phyloP scores from a whole-genome alignment of 2,329 filamentous ascomycete genomes.

The Hypomyces perniciosus region DNA sequence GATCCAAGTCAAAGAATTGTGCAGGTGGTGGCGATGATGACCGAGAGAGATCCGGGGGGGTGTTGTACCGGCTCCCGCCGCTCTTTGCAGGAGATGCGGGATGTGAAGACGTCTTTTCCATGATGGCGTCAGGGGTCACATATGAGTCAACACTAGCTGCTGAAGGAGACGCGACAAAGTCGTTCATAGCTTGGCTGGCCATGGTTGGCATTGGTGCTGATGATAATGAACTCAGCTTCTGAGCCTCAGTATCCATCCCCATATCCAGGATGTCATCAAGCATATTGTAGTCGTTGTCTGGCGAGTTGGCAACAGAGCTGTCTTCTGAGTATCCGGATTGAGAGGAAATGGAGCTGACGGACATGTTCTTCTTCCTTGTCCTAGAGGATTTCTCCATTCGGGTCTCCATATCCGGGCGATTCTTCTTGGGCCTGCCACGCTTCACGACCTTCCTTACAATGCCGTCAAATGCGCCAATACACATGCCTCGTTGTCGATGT shows the following conservation, averaged over 20 bases:
- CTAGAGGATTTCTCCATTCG: slow-evolving; percentile 50
- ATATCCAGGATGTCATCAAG: slow-evolving; percentile 46
- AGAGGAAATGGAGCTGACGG: slow-evolving; percentile 45
- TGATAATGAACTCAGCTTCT: slow-evolving; percentile 34
- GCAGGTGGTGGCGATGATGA: slow-evolving; percentile 50
- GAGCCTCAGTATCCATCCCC: slow-evolving; percentile 22
- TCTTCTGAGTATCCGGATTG: slow-evolving; percentile 49
- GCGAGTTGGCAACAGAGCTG: slow-evolving; percentile 49
- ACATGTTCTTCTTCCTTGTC: slow-evolving; percentile 51
- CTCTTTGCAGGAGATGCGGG: slow-evolving; percentile 46
- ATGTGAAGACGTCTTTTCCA: slow-evolving; percentile 31
- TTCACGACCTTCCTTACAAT: slow-evolving; percentile 55
- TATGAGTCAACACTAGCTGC: slow-evolving; percentile 35
- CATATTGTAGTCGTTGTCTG: slow-evolving; percentile 41
- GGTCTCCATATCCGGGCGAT: slow-evolving; percentile 50
- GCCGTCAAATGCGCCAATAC: slow-evolving; percentile 88
- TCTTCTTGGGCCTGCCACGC: slow-evolving; percentile 59
- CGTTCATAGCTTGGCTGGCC: slow-evolving; percentile 27
- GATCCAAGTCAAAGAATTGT: slow-evolving; percentile 44
- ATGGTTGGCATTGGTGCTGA: slow-evolving; percentile 38
- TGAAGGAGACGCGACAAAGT: slow-evolving; percentile 35
- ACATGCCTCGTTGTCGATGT: slow-evolving; percentile 94
- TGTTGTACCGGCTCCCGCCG: slow-evolving; percentile 46
- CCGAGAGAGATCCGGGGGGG: slow-evolving; percentile 55
- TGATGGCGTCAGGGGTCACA: slow-evolving; percentile 42